phyloP scores from a whole-genome alignment of 208 protist genomes.

The Trypanosoma melophagium region DNA sequence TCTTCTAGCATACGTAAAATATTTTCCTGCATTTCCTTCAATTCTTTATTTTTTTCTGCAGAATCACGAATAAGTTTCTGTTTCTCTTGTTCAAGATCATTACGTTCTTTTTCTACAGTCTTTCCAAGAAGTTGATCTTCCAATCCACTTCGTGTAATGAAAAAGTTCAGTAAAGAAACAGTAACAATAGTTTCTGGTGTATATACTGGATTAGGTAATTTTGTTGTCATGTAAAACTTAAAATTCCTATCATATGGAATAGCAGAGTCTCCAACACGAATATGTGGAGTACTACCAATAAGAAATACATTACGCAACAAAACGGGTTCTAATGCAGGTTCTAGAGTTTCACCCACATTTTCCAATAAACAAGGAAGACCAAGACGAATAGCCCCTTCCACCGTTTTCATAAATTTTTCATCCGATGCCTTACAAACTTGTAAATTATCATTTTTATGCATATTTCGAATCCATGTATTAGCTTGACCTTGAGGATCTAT shows the following conservation, averaged over 20 bases:
- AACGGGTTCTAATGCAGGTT: conserved; percentile 95
- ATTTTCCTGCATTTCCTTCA: conserved; percentile 95
- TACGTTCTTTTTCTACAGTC: conserved; percentile 96
- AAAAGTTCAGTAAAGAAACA: conserved; percentile 98
- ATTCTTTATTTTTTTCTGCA: conserved; percentile 94
- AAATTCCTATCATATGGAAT: conserved; percentile 97
- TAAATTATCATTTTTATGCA: conserved; percentile 92
- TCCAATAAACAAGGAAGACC: conserved; percentile 97
- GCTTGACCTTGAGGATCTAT: conserved; percentile 99
- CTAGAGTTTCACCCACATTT: conserved; percentile 94
- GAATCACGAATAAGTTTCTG: conserved; percentile 93
- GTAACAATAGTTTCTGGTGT: conserved; percentile 96
- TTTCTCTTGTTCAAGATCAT: conserved; percentile 96
- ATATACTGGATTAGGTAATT: conserved; percentile 97
- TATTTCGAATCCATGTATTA: conserved; percentile 96
- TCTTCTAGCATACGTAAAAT: conserved; percentile 95
- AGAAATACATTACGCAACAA: conserved; percentile 95
- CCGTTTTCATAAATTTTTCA: conserved; percentile 92
- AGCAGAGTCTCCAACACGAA: conserved; percentile 96
- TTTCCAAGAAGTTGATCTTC: conserved; percentile 97
- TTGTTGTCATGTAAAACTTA: conserved; percentile 97
- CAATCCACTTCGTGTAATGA: conserved; percentile 95
- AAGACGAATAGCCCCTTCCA: conserved; percentile 96
- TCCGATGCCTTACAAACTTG: conserved; percentile 96
- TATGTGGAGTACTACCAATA: conserved; percentile 91